Percentiles rank a stretch among this genome's conserved stretches.
Evolutionary conservation across 129 eudicot species (phyloP).

Genomic region (Helichrysum umbraculigerum): DNA sequence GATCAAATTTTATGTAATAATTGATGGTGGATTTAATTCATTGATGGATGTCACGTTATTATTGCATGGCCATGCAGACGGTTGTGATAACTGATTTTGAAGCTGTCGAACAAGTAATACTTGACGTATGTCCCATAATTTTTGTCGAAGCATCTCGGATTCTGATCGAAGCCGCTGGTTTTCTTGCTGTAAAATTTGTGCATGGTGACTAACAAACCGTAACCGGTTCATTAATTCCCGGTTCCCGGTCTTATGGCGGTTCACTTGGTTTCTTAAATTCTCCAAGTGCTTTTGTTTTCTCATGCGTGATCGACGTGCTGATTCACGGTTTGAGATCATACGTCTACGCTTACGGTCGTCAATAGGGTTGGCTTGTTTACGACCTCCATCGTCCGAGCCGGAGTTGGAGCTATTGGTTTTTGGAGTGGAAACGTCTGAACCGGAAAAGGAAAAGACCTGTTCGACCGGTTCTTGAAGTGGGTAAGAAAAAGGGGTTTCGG

Average conservation of each 20-base stretch:
- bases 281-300: slow-evolving; percentile 83
- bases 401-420: slow-evolving; percentile 31
- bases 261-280: slow-evolving; percentile 61
- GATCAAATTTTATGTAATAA: slow-evolving; percentile 32
- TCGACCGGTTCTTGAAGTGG: slow-evolving; percentile 34
- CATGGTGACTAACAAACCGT: slow-evolving; percentile 40
- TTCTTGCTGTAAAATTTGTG: slow-evolving; percentile 45
- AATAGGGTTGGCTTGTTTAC: slow-evolving; percentile 1
- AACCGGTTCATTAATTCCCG: slow-evolving; percentile 70
- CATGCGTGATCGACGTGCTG: slow-evolving; percentile 89
- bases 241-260: slow-evolving; percentile 54
- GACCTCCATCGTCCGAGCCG: slow-evolving; percentile 38
- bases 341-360: slow-evolving; percentile 82
- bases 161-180: slow-evolving; percentile 65
- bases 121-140: slow-evolving; percentile 65
- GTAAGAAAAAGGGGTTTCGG: slow-evolving; percentile 24
- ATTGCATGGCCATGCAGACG: slow-evolving; percentile 69
- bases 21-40: slow-evolving; percentile 38
- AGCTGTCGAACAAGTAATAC: slow-evolving; percentile 57
- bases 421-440: slow-evolving; percentile 44
- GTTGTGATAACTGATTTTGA: slow-evolving; percentile 41
- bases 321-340: slow-evolving; percentile 92
- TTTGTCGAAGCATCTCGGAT: slow-evolving; percentile 52
- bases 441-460: slow-evolving; percentile 52
- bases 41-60: slow-evolving; percentile 44